Conservation (phyloP, 2,329 filamentous ascomycete genomes). For the Cladosporium sp. region DNA sequence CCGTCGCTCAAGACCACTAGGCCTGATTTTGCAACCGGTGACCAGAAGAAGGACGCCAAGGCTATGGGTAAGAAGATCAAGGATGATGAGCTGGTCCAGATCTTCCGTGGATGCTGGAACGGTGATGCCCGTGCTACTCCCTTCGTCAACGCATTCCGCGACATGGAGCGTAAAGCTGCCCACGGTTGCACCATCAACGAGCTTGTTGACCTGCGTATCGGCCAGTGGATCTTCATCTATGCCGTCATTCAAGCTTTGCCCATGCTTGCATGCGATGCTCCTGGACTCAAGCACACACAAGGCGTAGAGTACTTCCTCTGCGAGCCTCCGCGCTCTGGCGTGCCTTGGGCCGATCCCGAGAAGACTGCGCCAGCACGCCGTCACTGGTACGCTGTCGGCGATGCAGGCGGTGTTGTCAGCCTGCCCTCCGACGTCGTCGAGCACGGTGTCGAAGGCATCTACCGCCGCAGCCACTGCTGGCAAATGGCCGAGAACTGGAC, state of each 20-base stretch:
- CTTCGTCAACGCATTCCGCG: conserved; percentile 69
- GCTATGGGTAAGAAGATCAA: conserved; percentile 71
- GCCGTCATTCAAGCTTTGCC: conserved; percentile 74
- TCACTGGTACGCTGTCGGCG: conserved; percentile 74
- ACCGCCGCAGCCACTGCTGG: conserved; percentile 70
- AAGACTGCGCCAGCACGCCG: conserved; percentile 59
- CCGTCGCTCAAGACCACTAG: conserved; percentile 68
- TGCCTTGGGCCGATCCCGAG: conserved; percentile 65
- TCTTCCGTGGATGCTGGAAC: conserved; percentile 82
- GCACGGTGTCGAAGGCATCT: conserved; percentile 67
- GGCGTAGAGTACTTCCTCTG: conserved; percentile 82
- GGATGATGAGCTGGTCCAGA: conserved; percentile 71
- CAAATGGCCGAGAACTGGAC: conserved; percentile 63
- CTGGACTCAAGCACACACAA: conserved; percentile 66
- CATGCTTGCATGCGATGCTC: conserved; percentile 74
- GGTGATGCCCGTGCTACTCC: conserved; percentile 64
- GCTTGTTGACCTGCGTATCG: conserved; percentile 68
- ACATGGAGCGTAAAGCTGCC: conserved; percentile 69
- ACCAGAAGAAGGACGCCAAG: conserved; percentile 73
- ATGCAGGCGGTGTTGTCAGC: conserved; percentile 61
- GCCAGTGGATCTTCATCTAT: conserved; percentile 81
- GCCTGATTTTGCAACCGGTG: conserved; percentile 63
- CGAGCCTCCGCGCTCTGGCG: conserved; percentile 68
- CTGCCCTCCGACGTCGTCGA: conserved; percentile 65
- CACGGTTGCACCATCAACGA: conserved; percentile 65